Evolutionary conservation across 805 yeast genomes (phyloP).

Genomic region (Kazachstania psychrophila): DNA sequence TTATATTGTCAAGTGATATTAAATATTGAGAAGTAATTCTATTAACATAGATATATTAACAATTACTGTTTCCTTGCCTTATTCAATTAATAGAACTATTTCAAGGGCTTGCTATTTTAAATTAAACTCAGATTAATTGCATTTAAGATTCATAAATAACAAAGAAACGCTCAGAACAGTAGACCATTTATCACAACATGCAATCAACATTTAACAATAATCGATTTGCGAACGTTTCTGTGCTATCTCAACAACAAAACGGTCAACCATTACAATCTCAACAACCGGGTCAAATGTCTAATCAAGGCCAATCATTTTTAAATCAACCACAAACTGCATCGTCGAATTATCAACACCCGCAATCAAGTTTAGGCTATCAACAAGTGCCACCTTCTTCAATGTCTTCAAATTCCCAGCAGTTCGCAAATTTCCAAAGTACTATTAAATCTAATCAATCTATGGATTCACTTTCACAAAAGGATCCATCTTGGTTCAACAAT

Average conservation of each 20-base stretch:
- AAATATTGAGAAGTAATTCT: no score
- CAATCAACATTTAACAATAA: slow-evolving; percentile 5
- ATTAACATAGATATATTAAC: no score
- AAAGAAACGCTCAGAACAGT: no score
- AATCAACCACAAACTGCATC: slow-evolving; percentile 1
- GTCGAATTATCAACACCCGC: slow-evolving; percentile 2
- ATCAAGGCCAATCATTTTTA: background rate
- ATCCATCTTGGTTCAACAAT: slow-evolving; percentile 34
- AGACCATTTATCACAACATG: no score
- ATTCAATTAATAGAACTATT: no score
- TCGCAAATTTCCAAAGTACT: background rate
- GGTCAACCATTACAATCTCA: slow-evolving; percentile 1
- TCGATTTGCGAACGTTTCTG: slow-evolving; percentile 11
- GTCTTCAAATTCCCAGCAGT: background rate
- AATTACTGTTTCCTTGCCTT: no score
- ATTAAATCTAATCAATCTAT: slow-evolving; percentile 3
- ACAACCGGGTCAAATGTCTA: background rate
- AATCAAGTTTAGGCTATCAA: background rate
- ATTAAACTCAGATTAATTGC: no score
- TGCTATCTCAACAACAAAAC: slow-evolving; percentile 7
- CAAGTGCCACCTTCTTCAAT: background rate
- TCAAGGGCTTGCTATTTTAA: no score
- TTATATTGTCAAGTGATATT: no score
- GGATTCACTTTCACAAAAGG: slow-evolving; percentile 7
- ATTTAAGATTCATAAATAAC: no score